phyloP scores from a whole-genome alignment of 805 yeast genomes.

The Metschnikowia arizonensis region DNA sequence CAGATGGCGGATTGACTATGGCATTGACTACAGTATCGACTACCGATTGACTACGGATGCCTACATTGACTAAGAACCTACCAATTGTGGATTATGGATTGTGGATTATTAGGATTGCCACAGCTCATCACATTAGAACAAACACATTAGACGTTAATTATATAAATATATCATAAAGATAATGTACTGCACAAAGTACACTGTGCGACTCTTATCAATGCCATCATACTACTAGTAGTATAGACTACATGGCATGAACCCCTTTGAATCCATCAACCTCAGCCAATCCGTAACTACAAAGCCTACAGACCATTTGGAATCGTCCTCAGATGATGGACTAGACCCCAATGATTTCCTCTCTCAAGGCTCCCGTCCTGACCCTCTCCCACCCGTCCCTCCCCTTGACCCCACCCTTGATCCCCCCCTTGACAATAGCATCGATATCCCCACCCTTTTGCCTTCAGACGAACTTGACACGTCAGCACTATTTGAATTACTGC shows the following conservation, averaged over 20 bases:
- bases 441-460: not conserved
- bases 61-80: no score
- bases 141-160: no score
- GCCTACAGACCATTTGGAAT: conserved; percentile 3
- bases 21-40: no score
- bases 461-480: conserved; percentile 1
- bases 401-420: no score
- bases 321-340: conserved; percentile 20
- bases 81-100: no score
- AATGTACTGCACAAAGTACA: not conserved
- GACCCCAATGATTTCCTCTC: conserved; percentile 20
- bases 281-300: conserved; percentile 8
- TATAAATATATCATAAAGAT: no score
- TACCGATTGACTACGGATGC: no score
- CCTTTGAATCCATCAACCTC: conserved; percentile 19
- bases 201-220: conserved; percentile 3
- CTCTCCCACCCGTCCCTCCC: no score
- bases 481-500: not conserved
- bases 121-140: no score
- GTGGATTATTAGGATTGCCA: no score
- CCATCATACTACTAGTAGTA: not conserved
- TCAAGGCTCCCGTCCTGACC: conserved; percentile 1
- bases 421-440: not conserved
- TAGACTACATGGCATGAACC: not conserved
- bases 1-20: no score